Evolutionary conservation across 2,329 filamentous ascomycete species (phyloP).

Genomic region (Clarireedia monteithiana): DNA sequence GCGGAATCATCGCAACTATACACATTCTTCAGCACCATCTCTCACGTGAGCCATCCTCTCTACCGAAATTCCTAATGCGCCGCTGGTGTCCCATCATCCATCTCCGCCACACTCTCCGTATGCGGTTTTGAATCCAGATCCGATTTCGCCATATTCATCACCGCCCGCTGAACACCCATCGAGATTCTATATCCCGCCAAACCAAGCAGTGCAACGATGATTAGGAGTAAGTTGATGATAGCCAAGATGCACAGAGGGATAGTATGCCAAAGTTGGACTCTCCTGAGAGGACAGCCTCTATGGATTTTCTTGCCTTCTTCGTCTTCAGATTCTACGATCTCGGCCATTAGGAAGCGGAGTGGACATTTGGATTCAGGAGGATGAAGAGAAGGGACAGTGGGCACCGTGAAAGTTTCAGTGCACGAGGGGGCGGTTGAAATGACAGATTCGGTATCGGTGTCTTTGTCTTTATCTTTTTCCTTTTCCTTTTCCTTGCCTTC

Average conservation of each 20-base stretch:
- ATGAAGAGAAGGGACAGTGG: conserved; percentile 8
- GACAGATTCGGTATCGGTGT: conserved; percentile 20
- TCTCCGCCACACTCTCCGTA: conserved; percentile 9
- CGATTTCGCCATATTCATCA: conserved; percentile 12
- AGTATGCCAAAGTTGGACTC: conserved; percentile 25
- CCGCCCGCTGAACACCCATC: conserved; percentile 13
- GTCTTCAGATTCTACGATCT: conserved; percentile 17
- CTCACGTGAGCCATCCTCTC: background rate
- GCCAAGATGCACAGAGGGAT: conserved; percentile 24
- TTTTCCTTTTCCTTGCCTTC: conserved; percentile 23
- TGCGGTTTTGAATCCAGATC: conserved; percentile 13
- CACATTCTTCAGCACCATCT: background rate
- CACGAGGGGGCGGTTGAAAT: conserved; percentile 15
- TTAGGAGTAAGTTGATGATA: conserved; percentile 22
- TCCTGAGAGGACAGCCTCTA: conserved; percentile 17
- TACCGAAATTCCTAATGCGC: background rate
- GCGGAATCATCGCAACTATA: background rate
- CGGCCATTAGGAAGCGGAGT: conserved; percentile 21
- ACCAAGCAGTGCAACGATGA: conserved; percentile 24
- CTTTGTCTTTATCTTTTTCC: conserved; percentile 22
- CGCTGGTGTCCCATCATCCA: background rate
- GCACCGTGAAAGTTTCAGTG: conserved; percentile 2
- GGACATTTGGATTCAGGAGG: conserved; percentile 19
- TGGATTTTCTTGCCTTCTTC: conserved; percentile 10
- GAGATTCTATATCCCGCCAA: conserved; percentile 21